Evolutionary conservation across 345 rosid genomes (phyloP).

Genomic region (Hibiscus mutabilis): DNA sequence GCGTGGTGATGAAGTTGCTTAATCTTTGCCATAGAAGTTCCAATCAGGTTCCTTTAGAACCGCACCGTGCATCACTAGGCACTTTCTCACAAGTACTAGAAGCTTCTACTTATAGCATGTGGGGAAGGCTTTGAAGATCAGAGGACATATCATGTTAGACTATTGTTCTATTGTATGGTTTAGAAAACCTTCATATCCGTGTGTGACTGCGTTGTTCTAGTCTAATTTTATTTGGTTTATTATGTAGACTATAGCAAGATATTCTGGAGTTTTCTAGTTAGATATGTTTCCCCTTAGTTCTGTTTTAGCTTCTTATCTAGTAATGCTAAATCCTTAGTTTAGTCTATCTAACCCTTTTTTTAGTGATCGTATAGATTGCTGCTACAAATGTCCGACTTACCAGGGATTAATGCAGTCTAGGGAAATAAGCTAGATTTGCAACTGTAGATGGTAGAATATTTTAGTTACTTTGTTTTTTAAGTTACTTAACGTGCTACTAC

Average conservation of each 20-base stretch:
- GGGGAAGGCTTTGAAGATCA: constrained; percentile 35
- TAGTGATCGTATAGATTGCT: neutral
- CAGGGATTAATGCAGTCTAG: neutral
- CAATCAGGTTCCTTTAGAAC: constrained; percentile 35
- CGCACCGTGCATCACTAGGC: constrained; percentile 36
- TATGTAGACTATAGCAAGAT: constrained; percentile 33
- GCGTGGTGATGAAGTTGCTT: constrained; percentile 31
- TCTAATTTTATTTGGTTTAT: constrained; percentile 23
- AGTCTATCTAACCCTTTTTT: neutral
- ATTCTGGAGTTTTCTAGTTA: constrained; percentile 31
- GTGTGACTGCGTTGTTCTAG: constrained; percentile 23
- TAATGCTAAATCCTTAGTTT: neutral
- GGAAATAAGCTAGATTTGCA: constrained; percentile 4
- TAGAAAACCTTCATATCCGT: constrained; percentile 23
- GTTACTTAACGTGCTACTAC: neutral
- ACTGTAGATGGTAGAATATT: neutral
- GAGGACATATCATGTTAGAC: constrained; percentile 20
- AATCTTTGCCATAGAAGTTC: constrained; percentile 40
- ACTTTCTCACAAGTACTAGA: constrained; percentile 33
- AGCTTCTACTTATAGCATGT: constrained; percentile 16
- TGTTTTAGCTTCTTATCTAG: constrained; percentile 12
- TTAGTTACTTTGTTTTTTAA: neutral
- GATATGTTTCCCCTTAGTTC: constrained; percentile 8
- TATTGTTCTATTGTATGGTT: constrained; percentile 22
- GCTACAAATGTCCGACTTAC: neutral